These are phyloP conservation scores for Irpex lacteus DNA, from an alignment of 1,284 basidiomycete genomes.

Conservation along the genomic window DNA sequence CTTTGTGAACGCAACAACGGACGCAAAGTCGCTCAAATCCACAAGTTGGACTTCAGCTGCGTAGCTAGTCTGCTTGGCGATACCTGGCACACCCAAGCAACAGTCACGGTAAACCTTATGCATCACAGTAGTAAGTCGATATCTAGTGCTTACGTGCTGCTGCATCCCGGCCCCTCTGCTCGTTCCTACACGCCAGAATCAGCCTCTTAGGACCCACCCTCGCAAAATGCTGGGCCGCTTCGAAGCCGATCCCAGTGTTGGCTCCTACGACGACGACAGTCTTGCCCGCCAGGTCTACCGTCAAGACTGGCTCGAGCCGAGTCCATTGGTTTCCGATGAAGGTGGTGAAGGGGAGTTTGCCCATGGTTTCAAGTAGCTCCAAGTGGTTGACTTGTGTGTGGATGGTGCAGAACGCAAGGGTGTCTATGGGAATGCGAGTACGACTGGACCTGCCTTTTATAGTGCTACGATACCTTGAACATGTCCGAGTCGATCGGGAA, in stretches of 20 bases:
- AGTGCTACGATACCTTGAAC: too few relatives aligned
- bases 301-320: conserved; percentile 15
- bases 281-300: conserved; percentile 29
- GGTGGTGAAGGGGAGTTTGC: conserved; percentile 3
- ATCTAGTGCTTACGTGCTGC: conserved; percentile 17
- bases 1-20: conserved; percentile 28
- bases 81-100: conserved; percentile 14
- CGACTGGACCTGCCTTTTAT: too few relatives aligned
- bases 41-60: conserved; percentile 25
- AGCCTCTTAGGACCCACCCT: conserved; percentile 28
- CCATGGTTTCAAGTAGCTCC: conserved; percentile 6
- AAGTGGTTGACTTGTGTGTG: too few relatives aligned
- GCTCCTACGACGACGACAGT: conserved; percentile 30
- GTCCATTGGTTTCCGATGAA: conserved; percentile 11
- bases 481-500: too few relatives aligned
- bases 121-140: background rate
- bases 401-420: too few relatives aligned
- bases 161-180: conserved; percentile 22
- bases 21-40: conserved; percentile 28
- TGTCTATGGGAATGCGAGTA: too few relatives aligned
- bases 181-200: conserved; percentile 27
- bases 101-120: too few relatives aligned
- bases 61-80: conserved; percentile 26
- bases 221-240: conserved; percentile 32
- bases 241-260: conserved; percentile 33